Evolutionary conservation across 108 stramenopile species (phyloP).

Genomic region (Stephanodiscus triporus): DNA sequence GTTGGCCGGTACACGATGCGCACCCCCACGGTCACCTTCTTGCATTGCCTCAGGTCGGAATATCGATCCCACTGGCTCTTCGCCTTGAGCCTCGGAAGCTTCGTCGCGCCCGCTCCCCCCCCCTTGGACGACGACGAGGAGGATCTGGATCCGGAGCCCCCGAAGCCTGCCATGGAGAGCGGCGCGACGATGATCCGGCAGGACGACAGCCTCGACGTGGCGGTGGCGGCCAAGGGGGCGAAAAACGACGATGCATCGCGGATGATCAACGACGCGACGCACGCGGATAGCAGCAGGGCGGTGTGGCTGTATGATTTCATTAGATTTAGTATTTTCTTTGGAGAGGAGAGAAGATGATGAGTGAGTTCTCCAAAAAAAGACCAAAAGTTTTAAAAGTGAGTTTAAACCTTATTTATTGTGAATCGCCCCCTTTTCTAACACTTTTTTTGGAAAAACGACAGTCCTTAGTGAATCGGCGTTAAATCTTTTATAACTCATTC

Average conservation of each 20-base stretch:
- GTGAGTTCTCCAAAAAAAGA: too few relatives aligned
- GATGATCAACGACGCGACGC: background rate
- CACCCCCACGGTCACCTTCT: constrained; percentile 60
- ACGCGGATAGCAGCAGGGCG: constrained; percentile 11
- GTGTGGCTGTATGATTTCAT: constrained; percentile 1
- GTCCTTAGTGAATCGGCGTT: too few relatives aligned
- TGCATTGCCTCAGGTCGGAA: constrained; percentile 54
- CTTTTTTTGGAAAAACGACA: too few relatives aligned
- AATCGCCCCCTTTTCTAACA: too few relatives aligned
- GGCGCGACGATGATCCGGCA: background rate
- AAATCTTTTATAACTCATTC: too few relatives aligned
- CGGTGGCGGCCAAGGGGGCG: background rate
- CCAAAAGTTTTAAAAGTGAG: too few relatives aligned
- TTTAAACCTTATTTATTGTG: too few relatives aligned
- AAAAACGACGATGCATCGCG: background rate
- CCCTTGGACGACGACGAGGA: constrained; percentile 11
- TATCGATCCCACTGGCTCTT: constrained; percentile 76
- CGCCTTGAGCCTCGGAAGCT: constrained; percentile 51
- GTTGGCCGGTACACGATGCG: constrained; percentile 60
- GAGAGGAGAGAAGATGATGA: too few relatives aligned
- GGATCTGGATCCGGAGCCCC: background rate
- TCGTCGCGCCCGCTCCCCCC: constrained; percentile 2
- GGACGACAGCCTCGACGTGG: background rate
- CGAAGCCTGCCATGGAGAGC: constrained; percentile 38
- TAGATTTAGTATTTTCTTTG: background rate